Evolutionary conservation across 495 filamentous ascomycete species (phyloP).

Genomic region (Pseudomonodictys pantanalensis): DNA sequence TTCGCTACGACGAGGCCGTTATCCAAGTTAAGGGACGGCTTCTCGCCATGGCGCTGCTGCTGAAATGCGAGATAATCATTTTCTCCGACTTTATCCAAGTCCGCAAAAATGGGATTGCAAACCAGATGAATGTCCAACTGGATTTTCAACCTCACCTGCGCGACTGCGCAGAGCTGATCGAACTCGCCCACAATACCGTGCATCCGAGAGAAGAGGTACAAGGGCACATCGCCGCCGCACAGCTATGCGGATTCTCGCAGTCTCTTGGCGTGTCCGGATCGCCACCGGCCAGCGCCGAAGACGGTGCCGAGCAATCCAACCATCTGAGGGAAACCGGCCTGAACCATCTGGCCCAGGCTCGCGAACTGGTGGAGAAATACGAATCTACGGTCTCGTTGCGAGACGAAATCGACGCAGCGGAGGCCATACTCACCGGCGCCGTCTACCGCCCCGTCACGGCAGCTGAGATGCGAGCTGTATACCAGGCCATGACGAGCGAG

Average conservation of each 20-base stretch:
- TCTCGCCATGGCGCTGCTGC: constrained; percentile 50
- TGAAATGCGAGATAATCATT: constrained; percentile 56
- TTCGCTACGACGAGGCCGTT: constrained; percentile 45
- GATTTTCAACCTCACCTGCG: not conserved
- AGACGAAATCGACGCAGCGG: not conserved
- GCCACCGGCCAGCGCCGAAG: not conserved
- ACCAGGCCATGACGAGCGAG: constrained; percentile 46
- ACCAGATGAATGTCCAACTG: not conserved
- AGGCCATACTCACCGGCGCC: not conserved
- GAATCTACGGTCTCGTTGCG: not conserved
- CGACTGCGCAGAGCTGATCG: not conserved
- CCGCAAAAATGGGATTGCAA: constrained; percentile 10
- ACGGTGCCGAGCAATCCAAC: not conserved
- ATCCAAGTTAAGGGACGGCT: constrained; percentile 50
- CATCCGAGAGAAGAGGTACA: not conserved
- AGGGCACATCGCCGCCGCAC: not conserved
- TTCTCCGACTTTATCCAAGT: constrained; percentile 54
- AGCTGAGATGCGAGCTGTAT: too few species aligned
- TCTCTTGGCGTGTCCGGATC: not conserved
- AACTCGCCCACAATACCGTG: not conserved
- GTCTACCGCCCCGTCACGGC: not conserved
- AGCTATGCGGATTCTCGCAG: not conserved
- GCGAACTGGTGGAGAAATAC: not conserved
- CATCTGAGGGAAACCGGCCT: not conserved
- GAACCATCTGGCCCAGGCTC: not conserved